phyloP scores from a whole-genome alignment of 192 early-diverging fungal species.

The Pilaira anomala region DNA sequence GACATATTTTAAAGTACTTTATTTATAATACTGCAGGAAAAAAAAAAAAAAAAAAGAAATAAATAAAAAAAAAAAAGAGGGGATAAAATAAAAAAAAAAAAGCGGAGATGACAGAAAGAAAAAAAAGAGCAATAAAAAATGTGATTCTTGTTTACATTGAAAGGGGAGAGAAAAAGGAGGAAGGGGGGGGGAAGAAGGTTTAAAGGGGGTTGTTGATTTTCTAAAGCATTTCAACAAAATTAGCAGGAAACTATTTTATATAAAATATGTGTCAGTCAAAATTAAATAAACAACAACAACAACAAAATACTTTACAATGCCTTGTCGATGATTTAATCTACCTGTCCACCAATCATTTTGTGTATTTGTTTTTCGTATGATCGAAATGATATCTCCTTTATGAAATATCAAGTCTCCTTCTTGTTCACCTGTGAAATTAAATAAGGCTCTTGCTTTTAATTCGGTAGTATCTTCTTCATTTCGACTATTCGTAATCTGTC shows the following conservation, averaged over 20 bases:
- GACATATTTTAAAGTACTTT: conserved; percentile 18
- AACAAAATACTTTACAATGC: conserved; percentile 15
- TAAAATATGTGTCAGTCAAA: not conserved
- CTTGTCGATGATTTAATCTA: conserved; percentile 3
- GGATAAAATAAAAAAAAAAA: not conserved
- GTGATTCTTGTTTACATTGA: too few species aligned
- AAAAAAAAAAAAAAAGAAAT: not conserved
- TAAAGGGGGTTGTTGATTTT: not conserved
- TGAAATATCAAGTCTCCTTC: conserved; percentile 80
- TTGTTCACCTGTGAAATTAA: conserved; percentile 80
- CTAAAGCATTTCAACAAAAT: conserved; percentile 17
- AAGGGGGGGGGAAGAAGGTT: too few species aligned
- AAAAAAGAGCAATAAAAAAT: too few species aligned
- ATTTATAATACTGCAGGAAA: not conserved
- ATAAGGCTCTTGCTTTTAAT: conserved; percentile 67
- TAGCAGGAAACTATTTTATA: conserved; percentile 21
- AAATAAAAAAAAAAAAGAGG: conserved; percentile 4
- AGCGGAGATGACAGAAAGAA: not conserved
- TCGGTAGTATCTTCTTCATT: not conserved
- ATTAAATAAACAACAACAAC: not conserved
- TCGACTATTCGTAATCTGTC: not conserved
- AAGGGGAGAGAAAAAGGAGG: too few species aligned
- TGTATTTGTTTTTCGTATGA: conserved; percentile 65
- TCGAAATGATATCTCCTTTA: conserved; percentile 81
- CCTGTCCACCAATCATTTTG: conserved; percentile 94